A percentile compares a stretch with the other conserved stretches of the same genome.
phyloP scores from a whole-genome alignment of 2,329 filamentous ascomycete species.

The Elsinoe batatas region DNA sequence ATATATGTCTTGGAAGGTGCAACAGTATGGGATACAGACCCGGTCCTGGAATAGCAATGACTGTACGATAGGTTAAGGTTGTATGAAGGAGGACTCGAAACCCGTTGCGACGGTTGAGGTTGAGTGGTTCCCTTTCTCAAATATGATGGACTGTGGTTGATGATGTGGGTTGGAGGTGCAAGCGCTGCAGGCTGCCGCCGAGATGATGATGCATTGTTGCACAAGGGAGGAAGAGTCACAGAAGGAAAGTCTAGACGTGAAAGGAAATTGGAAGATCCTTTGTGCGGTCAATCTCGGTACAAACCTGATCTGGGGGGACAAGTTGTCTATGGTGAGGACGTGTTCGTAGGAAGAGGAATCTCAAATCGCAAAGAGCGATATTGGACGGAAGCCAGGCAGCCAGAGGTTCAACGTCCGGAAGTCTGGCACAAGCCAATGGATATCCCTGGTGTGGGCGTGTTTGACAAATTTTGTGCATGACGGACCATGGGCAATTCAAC shows the following conservation, averaged over 20 bases:
- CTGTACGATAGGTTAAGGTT: conserved; percentile 1
- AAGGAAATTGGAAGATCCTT: conserved; percentile 9
- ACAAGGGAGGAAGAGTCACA: conserved; percentile 1
- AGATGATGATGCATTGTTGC: neutral
- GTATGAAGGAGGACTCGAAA: conserved; percentile 9
- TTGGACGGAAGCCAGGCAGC: conserved; percentile 1
- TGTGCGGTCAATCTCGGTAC: neutral
- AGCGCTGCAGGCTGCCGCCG: conserved; percentile 5
- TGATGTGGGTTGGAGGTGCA: neutral
- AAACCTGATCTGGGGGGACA: neutral
- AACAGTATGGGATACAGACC: neutral
- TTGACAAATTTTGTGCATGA: conserved; percentile 13
- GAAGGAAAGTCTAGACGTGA: neutral
- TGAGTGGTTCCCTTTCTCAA: conserved; percentile 9
- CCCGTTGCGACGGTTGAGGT: conserved; percentile 7
- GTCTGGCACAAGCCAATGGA: neutral
- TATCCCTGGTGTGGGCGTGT: conserved; percentile 5
- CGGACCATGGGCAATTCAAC: neutral
- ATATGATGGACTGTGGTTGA: neutral
- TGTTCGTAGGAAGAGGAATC: neutral
- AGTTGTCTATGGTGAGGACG: neutral
- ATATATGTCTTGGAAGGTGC: conserved; percentile 6
- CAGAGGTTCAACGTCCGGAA: conserved; percentile 8
- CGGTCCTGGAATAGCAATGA: conserved; percentile 4
- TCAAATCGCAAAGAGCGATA: neutral